Conservation (phyloP, 2,329 filamentous ascomycete species). For the Pestalotiopsis sp. region DNA sequence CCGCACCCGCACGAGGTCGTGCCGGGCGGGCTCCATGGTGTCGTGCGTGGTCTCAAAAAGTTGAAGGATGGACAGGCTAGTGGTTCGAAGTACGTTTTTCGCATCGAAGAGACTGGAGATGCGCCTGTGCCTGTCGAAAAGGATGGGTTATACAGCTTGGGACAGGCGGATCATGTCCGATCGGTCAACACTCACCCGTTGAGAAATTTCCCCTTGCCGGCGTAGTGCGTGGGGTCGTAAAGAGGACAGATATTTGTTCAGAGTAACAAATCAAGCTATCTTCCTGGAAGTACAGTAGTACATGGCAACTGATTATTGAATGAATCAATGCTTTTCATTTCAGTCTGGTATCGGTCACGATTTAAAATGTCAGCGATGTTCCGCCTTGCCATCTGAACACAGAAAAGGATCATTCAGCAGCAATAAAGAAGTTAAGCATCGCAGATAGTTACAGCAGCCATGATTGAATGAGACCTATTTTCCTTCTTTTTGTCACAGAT, state of each 20-base stretch:
- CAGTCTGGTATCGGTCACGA: too few relatives aligned
- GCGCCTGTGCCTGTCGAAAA: background rate
- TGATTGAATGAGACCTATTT: too few relatives aligned
- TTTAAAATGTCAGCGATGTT: too few relatives aligned
- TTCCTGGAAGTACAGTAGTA: too few relatives aligned
- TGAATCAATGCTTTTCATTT: background rate
- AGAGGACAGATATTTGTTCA: too few relatives aligned
- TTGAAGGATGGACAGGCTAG: constrained; percentile 40
- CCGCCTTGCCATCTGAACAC: background rate
- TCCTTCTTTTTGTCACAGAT: too few relatives aligned
- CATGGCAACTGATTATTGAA: background rate
- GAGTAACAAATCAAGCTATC: too few relatives aligned
- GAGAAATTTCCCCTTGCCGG: background rate
- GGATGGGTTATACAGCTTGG: background rate
- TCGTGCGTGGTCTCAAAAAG: constrained; percentile 37
- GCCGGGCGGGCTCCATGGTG: constrained; percentile 34
- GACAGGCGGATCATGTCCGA: background rate
- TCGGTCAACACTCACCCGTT: background rate
- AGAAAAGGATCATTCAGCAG: background rate
- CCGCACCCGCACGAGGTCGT: constrained; percentile 39
- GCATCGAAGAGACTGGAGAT: constrained; percentile 29
- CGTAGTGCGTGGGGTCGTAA: too few relatives aligned
- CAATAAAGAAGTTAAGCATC: background rate
- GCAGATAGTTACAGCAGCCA: too few relatives aligned
- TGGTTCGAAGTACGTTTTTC: constrained; percentile 47